phyloP scores from a whole-genome alignment of 192 early-diverging fungal genomes.

The Podila horticola region DNA sequence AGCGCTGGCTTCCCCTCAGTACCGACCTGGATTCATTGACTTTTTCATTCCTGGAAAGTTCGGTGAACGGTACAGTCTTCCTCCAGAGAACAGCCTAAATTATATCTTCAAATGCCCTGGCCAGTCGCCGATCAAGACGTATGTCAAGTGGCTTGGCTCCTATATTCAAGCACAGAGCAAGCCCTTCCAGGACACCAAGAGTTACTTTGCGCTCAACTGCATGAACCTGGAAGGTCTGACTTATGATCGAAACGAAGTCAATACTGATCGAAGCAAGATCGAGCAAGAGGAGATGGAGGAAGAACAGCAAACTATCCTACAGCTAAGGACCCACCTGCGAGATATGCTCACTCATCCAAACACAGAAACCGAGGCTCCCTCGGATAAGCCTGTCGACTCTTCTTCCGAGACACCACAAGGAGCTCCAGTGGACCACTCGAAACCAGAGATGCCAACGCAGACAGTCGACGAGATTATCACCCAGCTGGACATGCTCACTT shows the following conservation, averaged over 20 bases:
- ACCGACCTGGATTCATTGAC: constrained; percentile 5
- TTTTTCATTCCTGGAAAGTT: constrained; percentile 33
- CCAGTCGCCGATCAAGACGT: not conserved
- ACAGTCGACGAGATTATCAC: constrained; percentile 21
- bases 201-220: constrained; percentile 26
- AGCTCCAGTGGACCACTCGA: not conserved
- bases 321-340: not conserved
- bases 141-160: constrained; percentile 15
- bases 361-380: not conserved
- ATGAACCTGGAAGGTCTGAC: constrained; percentile 5
- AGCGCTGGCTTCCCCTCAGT: constrained; percentile 22
- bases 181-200: constrained; percentile 4
- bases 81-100: not conserved
- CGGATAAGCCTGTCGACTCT: not conserved
- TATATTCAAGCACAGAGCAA: constrained; percentile 12
- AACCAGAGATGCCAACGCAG: not conserved
- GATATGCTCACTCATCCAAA: not conserved
- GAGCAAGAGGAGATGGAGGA: not conserved
- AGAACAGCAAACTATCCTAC: not conserved
- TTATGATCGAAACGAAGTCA: not conserved
- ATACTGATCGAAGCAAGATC: not conserved
- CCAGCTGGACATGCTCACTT: constrained; percentile 13
- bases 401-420: not conserved
- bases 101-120: constrained; percentile 19
- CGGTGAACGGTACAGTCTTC: constrained; percentile 13